Evolutionary conservation across 2,329 filamentous ascomycete genomes (phyloP), one percentile per base, ranked within the genome.

Genomic region (Phyllosticta citriasiana): DNA sequence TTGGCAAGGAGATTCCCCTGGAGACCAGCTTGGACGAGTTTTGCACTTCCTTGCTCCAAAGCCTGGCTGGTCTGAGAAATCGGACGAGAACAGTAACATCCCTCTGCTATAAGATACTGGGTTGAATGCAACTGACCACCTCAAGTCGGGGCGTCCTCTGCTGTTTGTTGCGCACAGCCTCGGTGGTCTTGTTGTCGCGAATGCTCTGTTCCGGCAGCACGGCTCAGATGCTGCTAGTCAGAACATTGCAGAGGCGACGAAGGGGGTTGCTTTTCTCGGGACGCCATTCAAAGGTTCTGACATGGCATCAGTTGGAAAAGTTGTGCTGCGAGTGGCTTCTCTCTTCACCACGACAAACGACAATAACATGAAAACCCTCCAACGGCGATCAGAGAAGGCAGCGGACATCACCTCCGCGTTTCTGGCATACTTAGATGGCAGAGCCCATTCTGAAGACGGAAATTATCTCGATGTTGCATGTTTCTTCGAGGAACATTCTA

Each of bases 141-240:
- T 51, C 52, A 14, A 63, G 64, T 40, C 22, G 26, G 55, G 62
- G 26, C 63, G 63, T 12, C 63, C 64, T 9, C 25, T 65, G 1
- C 64, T 65, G 50, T 64, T 64, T 35, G 64, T 64, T 27, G 53
- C 53, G n/a, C 64, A 65, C 47, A 64, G 63, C 58, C 57, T 65
- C 50, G 64, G 63, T 53, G 64, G 64, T 27, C 59, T 65, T 25
- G 63, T 64, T 16, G 61, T 58, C 47, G 64, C 63, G 19, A 64
- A 65, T 50, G 64, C 60, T 25, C 57, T 64, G 16, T 62, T 61
- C 50, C 59, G 57, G 40, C 24, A 57, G 24, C 59, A 61, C 33
- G 62, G 60, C n/a, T 54, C 53, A 35, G 53, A 63, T 24, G 19
- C 35, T 16, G 60, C 62, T 22, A 50, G 55, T 55, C 52, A 35